A percentile compares a stretch with the other conserved stretches of the same genome.
phyloP scores from a whole-genome alignment of 2,329 filamentous ascomycete genomes.

The Stagonosporopsis rhizophila region DNA sequence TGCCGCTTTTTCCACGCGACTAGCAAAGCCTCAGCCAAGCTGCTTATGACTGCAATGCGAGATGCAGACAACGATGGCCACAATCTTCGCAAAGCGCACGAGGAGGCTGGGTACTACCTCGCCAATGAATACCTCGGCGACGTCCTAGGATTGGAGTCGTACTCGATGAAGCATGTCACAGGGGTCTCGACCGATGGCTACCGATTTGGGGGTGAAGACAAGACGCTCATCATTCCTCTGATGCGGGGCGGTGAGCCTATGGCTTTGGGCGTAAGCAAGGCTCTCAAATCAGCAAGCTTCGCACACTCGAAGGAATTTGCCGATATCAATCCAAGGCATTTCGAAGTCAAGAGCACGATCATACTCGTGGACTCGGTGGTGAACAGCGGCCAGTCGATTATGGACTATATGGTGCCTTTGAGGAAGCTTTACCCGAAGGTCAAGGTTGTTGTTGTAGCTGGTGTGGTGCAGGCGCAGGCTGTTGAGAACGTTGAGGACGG shows the following conservation, averaged over 20 bases:
- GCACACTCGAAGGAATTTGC: slow-evolving; percentile 53
- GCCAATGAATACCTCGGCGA: slow-evolving; percentile 57
- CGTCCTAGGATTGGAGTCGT: slow-evolving; percentile 60
- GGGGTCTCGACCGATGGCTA: slow-evolving; percentile 55
- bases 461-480: slow-evolving; percentile 58
- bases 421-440: slow-evolving; percentile 48
- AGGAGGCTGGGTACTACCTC: slow-evolving; percentile 60
- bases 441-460: slow-evolving; percentile 61
- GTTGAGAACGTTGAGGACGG: slow-evolving; percentile 26
- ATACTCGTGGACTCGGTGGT: slow-evolving; percentile 68
- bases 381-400: slow-evolving; percentile 62
- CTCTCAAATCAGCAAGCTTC: slow-evolving; percentile 61
- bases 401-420: slow-evolving; percentile 58
- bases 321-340: slow-evolving; percentile 55
- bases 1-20: slow-evolving; percentile 54
- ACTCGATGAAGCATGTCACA: slow-evolving; percentile 61
- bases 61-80: slow-evolving; percentile 58
- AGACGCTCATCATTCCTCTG: slow-evolving; percentile 64
- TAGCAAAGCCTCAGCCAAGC: slow-evolving; percentile 51
- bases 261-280: slow-evolving; percentile 64
- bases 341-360: slow-evolving; percentile 51
- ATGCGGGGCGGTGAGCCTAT: slow-evolving; percentile 71
- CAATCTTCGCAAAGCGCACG: slow-evolving; percentile 58
- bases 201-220: slow-evolving; percentile 55
- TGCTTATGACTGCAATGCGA: slow-evolving; percentile 63